Evolutionary conservation across 2,329 filamentous ascomycete genomes (phyloP), one percentile per base, ranked within the genome.

Genomic region (Alternaria alternata): DNA sequence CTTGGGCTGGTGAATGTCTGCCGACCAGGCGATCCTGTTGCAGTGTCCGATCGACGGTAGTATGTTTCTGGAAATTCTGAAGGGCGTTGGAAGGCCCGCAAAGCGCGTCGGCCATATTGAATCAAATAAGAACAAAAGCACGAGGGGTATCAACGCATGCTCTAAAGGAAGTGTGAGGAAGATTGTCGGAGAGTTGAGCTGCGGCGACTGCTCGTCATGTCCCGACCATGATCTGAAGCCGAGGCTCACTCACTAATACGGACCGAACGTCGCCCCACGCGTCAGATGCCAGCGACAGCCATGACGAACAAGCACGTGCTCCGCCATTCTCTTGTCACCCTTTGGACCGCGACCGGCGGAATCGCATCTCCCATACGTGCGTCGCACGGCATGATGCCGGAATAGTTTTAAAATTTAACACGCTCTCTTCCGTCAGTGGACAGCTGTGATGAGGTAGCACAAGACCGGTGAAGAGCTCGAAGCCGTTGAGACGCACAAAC

Each of bases 81-180:
- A 92, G 85, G 64, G 90, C 85, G 78, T 91, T 93, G 12, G 91
- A 91, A 18, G 91, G 90, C 60, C 91, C 90, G 75, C 91, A 94
- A 57, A 91, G 81, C 68, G 86, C 84, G 71, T 91, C 88, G 53
- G 86, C 83, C 89, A 91, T 91, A 69, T 18, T 53, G 57, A 49
- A 43, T 51, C 28, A 49, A 36, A 38, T 3, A 60, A 41, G 56
- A 61, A 41, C 54, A 61, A 62, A 58, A 46, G 55, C 24, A 16
- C 56, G 65, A 55, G 36, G 49, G 61, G 61, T 68, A 69, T 73
- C 68, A 70, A 60, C 56, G 66, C 69, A 67, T 66, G 61, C 62
- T 65, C 64, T 34, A 63, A 59, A 46, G 61, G 42, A 56, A 44
- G 51, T 54, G 44, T 34, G 38, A 36, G 44, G 42, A 20, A 24